Percentiles rank a stretch among this genome's conserved stretches.
Evolutionary conservation across 805 yeast species (phyloP).

Genomic region (Spathaspora girioi): DNA sequence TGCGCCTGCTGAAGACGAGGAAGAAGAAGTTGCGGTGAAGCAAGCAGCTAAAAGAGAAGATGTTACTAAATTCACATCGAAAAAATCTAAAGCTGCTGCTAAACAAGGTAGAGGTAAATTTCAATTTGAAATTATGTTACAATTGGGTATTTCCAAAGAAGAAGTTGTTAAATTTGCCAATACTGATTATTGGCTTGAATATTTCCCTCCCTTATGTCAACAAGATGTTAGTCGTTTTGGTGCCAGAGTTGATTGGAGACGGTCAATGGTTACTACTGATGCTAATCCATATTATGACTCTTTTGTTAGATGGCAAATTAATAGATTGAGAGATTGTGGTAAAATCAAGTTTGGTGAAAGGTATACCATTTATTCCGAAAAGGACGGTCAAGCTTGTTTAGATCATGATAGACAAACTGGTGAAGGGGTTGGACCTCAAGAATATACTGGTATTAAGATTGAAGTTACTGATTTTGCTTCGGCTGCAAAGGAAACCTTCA

Average conservation of each 20-base stretch:
- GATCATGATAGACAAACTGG: slow-evolving; percentile 98
- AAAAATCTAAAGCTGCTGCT: slow-evolving; percentile 90
- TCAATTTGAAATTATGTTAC: slow-evolving; percentile 95
- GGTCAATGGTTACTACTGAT: slow-evolving; percentile 93
- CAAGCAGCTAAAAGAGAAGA: slow-evolving; percentile 51
- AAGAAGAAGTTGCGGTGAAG: slow-evolving; percentile 18
- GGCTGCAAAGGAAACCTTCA: slow-evolving; percentile 52
- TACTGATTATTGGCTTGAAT: slow-evolving; percentile 84
- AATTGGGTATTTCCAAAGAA: slow-evolving; percentile 79
- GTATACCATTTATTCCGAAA: slow-evolving; percentile 94
- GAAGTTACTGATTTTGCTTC: slow-evolving; percentile 52
- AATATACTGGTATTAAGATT: slow-evolving; percentile 91
- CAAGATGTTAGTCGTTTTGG: slow-evolving; percentile 79
- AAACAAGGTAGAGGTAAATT: slow-evolving; percentile 92
- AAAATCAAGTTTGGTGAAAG: slow-evolving; percentile 98
- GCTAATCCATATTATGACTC: slow-evolving; percentile 93
- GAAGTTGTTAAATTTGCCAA: slow-evolving; percentile 89
- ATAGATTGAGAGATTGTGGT: slow-evolving; percentile 74
- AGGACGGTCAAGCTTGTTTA: slow-evolving; percentile 99
- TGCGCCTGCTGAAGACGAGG: slow-evolving; percentile 54
- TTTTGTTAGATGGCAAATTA: slow-evolving; percentile 95
- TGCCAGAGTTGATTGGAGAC: slow-evolving; percentile 96
- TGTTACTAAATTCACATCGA: slow-evolving; percentile 86
- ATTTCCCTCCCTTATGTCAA: slow-evolving; percentile 88
- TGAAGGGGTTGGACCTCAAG: slow-evolving; percentile 96